Evolutionary conservation across 345 rosid species (phyloP), one percentile per base, ranked within the genome.

Genomic region (Rhizophora apiculata): DNA sequence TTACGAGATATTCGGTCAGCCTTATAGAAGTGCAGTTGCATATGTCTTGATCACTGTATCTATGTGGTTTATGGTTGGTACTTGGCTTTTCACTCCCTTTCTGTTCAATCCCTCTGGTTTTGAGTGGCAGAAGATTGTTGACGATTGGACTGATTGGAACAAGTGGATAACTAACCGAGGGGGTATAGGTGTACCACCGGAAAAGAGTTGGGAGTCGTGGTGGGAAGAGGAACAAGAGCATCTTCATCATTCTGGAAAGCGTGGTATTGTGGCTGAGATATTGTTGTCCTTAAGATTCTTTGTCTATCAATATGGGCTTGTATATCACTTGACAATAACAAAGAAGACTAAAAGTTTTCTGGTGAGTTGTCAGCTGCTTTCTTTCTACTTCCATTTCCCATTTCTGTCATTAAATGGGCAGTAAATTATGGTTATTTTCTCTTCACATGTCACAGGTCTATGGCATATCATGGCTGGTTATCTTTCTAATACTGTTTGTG

Each of bases 141-240:
- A 96, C 78, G 99, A 96, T 79, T 96, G 99, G 99, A 89, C 98
- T 72, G 99, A 96, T 74, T 96, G 99, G 99, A 92, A 96, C 77
- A 96, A 96, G 79, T 96, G 99, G 99, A 87, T 92, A 65, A 85
- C 83, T 66, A 96, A 92, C 79, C 75, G 84, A 36, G 99, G 99
- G 10, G 99, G 99, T 62, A 92, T 96, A 26, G 99, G 99, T 76
- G 99, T 96, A 21, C 92, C 93, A 2, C 86, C 99, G 36, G 98
- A 89, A 72, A 96, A 96, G 74, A 92, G 99, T 77, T 96, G 99
- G 99, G 99, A 96, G 74, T 96, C 99, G 1, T 96, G 99, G 99
- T 96, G 99, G 99, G 99, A 96, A 66, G 96, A 96, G 78, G 99
- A 96, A 79, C 97, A 92, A 74, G 98, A 92, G 64, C 99, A 96